phyloP scores from a whole-genome alignment of 331 rosid genomes.

The Saraca asoca region DNA sequence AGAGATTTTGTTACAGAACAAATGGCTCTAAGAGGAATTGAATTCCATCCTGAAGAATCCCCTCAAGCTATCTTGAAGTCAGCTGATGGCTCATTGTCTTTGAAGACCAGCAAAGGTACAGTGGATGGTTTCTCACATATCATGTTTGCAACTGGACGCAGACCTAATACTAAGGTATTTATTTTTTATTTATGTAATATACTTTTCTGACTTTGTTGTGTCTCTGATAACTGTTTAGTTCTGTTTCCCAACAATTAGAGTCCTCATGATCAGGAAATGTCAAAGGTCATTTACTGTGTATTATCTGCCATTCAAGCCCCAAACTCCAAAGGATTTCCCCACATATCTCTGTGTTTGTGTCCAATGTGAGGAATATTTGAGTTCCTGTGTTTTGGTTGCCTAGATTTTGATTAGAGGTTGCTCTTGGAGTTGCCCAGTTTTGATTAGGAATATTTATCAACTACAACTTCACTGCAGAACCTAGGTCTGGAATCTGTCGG shows the following conservation, averaged over 20 bases:
- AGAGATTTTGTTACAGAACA: conserved; percentile 86
- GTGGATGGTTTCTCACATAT: conserved; percentile 84
- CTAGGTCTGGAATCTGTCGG: conserved; percentile 90
- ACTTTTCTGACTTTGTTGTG: neutral
- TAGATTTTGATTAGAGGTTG: conserved; percentile 9
- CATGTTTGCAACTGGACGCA: conserved; percentile 98
- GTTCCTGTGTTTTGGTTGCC: conserved; percentile 18
- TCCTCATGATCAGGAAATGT: neutral
- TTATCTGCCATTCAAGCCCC: neutral
- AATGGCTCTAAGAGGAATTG: conserved; percentile 84
- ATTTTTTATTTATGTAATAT: conserved; percentile 13
- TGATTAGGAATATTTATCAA: conserved; percentile 16
- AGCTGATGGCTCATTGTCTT: conserved; percentile 78
- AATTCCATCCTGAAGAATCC: conserved; percentile 78
- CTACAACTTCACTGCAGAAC: conserved; percentile 61
- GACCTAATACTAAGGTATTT: conserved; percentile 86
- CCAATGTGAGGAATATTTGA: neutral
- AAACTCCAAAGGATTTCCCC: no score
- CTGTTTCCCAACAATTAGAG: neutral
- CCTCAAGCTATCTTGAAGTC: conserved; percentile 77
- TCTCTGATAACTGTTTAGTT: neutral
- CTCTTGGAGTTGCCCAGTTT: conserved; percentile 1
- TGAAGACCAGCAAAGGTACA: conserved; percentile 88
- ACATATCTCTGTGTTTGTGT: no score
- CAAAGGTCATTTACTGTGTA: neutral